phyloP scores from a whole-genome alignment of 768 basidiomycete genomes.

The Suillus discolor region DNA sequence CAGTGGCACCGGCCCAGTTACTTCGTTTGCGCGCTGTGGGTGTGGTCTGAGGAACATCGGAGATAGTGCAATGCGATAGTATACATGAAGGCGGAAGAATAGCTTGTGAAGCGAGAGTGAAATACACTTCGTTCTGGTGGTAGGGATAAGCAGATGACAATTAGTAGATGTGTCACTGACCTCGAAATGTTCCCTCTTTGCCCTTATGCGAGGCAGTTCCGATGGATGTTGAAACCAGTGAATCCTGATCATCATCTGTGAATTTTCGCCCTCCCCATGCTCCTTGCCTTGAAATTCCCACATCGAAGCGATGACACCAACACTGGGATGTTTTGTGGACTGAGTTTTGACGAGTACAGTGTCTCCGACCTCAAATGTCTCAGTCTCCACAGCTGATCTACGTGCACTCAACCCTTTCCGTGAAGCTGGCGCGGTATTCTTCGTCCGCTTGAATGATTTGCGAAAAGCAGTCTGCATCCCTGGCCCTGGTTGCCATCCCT shows the following conservation, averaged over 20 bases:
- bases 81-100: slow-evolving; percentile 55
- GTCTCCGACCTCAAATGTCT: slow-evolving; percentile 61
- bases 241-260: slow-evolving; percentile 57
- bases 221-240: slow-evolving; percentile 78
- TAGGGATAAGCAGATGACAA: not conserved
- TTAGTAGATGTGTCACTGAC: slow-evolving; percentile 38
- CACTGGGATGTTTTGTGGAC: slow-evolving; percentile 50
- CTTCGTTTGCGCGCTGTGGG: slow-evolving; percentile 20
- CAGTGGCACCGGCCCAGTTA: slow-evolving; percentile 20
- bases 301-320: slow-evolving; percentile 71
- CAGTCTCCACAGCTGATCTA: slow-evolving; percentile 13
- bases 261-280: slow-evolving; percentile 31
- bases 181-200: slow-evolving; percentile 59
- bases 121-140: slow-evolving; percentile 75
- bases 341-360: slow-evolving; percentile 60
- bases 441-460: slow-evolving; percentile 28
- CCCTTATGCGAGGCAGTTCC: slow-evolving; percentile 62
- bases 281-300: slow-evolving; percentile 51
- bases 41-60: slow-evolving; percentile 24
- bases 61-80: slow-evolving; percentile 52
- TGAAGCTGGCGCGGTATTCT: slow-evolving; percentile 18
- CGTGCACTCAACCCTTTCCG: slow-evolving; percentile 14
- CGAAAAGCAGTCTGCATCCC: slow-evolving; percentile 31
- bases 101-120: slow-evolving; percentile 52
- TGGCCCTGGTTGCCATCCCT: slow-evolving; percentile 22